phyloP scores from a whole-genome alignment of 805 yeast genomes.

The Metschnikowia chrysomelidarum region DNA sequence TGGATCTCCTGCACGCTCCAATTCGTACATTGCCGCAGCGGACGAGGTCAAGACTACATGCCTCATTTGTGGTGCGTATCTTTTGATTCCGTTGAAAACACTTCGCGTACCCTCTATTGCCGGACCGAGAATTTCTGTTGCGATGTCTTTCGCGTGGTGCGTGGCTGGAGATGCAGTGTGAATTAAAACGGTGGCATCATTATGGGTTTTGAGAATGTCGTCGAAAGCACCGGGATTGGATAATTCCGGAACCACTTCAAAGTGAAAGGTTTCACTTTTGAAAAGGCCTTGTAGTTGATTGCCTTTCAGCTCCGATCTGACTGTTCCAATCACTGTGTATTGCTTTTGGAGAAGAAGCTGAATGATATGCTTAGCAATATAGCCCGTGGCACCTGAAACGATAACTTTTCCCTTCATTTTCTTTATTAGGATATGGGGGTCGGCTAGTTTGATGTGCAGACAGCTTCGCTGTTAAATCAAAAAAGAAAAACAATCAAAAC shows the following conservation, averaged over 20 bases:
- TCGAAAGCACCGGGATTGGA: conserved; percentile 27
- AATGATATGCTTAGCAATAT: conserved; percentile 45
- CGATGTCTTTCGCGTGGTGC: conserved; percentile 27
- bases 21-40: conserved; percentile 11
- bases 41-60: conserved; percentile 11
- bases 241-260: conserved; percentile 24
- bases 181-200: conserved; percentile 27
- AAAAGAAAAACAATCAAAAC: too few species aligned
- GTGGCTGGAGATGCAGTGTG: conserved; percentile 38
- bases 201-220: conserved; percentile 24
- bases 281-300: conserved; percentile 21
- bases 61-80: conserved; percentile 33
- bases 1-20: conserved; percentile 12
- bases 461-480: too few species aligned
- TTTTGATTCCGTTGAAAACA: conserved; percentile 37
- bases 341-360: conserved; percentile 35
- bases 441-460: too few species aligned
- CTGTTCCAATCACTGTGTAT: conserved; percentile 45
- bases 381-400: conserved; percentile 52
- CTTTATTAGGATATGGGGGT: too few species aligned
- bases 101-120: conserved; percentile 34
- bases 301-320: conserved; percentile 41
- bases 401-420: too few species aligned
- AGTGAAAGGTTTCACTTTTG: conserved; percentile 6
- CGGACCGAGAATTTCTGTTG: conserved; percentile 51